These are phyloP conservation scores for Solanum bulbocastanum DNA, from an alignment of 257 asterid genomes.

Conservation along the genomic window DNA sequence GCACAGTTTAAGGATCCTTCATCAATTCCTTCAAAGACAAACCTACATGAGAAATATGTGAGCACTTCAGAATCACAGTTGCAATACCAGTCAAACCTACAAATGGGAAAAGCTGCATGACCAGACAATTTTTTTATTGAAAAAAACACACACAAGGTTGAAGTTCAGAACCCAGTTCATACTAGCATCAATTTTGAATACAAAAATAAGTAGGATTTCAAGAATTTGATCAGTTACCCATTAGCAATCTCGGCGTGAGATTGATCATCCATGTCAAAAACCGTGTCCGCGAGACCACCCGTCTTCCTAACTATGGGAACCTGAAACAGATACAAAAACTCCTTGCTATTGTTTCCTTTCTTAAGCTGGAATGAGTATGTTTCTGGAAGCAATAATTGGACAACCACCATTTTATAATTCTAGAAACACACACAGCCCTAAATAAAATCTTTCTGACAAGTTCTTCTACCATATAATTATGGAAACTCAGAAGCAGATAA, in stretches of 20 bases:
- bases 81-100: not conserved
- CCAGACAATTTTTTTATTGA: not conserved
- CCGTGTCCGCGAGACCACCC: slow-evolving; percentile 89
- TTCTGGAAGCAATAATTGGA: not conserved
- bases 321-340: slow-evolving; percentile 25
- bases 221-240: slow-evolving; percentile 33
- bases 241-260: slow-evolving; percentile 47
- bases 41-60: slow-evolving; percentile 23
- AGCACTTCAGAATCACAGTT: not conserved
- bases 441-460: not conserved
- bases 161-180: not conserved
- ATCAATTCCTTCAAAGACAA: slow-evolving; percentile 82
- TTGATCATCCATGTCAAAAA: slow-evolving; percentile 70
- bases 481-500: not conserved
- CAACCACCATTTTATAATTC: not conserved
- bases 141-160: not conserved
- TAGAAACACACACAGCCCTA: not conserved
- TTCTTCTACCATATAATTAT: not conserved
- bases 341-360: not conserved
- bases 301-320: slow-evolving; percentile 82
- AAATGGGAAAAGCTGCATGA: not conserved
- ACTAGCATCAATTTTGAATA: not conserved
- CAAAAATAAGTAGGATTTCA: not conserved
- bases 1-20: slow-evolving; percentile 54
- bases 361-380: not conserved